A percentile compares a stretch with the other conserved stretches of the same genome.
phyloP scores from a whole-genome alignment of 345 rosid genomes.

The Firmiana major region DNA sequence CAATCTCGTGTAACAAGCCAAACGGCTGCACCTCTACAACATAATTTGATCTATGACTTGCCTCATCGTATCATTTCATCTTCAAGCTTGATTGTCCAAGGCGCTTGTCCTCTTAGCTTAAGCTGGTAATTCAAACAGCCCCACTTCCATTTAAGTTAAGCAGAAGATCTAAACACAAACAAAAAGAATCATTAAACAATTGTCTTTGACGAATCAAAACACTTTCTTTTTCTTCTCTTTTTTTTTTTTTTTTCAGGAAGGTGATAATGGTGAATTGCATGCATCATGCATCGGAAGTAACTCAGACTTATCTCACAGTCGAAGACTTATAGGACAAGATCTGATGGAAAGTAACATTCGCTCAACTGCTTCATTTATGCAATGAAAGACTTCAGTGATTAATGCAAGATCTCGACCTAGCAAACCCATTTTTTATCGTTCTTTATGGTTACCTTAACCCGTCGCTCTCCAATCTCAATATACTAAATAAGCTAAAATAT shows the following conservation, averaged over 20 bases:
- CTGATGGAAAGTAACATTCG: background rate
- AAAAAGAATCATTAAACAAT: background rate
- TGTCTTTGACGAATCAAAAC: background rate
- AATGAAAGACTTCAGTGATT: background rate
- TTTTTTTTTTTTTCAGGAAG: background rate
- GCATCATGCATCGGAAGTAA: background rate
- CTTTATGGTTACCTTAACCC: background rate
- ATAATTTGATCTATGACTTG: conserved; percentile 3
- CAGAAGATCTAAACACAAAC: conserved; percentile 20
- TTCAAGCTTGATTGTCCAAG: conserved; percentile 1
- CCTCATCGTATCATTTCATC: background rate
- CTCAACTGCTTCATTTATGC: background rate
- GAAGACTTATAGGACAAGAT: background rate
- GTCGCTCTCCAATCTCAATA: background rate
- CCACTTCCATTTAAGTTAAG: background rate
- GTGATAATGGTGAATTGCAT: background rate
- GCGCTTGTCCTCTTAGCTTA: background rate
- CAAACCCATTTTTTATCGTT: background rate
- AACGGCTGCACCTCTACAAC: background rate
- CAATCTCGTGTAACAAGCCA: background rate
- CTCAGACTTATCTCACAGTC: background rate
- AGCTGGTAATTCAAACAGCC: background rate
- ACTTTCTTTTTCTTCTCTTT: no score
- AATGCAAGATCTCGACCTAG: background rate
- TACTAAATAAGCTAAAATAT: background rate